Evolutionary conservation across 192 early-diverging fungal genomes (phyloP).

Genomic region (Endogone sp.): DNA sequence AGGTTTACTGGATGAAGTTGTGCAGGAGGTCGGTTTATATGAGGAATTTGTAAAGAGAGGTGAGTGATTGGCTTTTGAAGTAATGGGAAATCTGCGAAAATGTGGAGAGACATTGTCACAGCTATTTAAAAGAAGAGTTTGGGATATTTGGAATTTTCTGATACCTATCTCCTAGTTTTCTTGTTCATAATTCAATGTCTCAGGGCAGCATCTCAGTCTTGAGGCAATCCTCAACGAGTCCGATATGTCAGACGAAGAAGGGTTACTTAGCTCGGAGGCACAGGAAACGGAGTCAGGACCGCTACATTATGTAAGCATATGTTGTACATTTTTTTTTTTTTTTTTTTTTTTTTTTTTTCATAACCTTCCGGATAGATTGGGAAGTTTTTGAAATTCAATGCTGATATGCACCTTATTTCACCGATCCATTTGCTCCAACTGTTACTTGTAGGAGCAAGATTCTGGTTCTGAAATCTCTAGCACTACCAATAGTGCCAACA

Average conservation of each 20-base stretch:
- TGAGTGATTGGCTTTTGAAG: slow-evolving; percentile 29
- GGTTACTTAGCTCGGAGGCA: slow-evolving; percentile 37
- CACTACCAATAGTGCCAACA: slow-evolving; percentile 3
- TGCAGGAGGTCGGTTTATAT: slow-evolving; percentile 51
- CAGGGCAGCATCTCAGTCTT: slow-evolving; percentile 49
- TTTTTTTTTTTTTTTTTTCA: too few relatives aligned
- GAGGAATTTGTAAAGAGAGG: slow-evolving; percentile 61
- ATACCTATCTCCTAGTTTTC: not conserved
- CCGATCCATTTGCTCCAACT: too few relatives aligned
- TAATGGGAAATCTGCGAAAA: too few relatives aligned
- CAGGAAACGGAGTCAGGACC: slow-evolving; percentile 42
- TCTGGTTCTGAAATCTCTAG: slow-evolving; percentile 28
- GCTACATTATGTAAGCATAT: slow-evolving; percentile 33
- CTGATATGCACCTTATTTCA: too few relatives aligned
- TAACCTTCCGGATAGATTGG: too few relatives aligned
- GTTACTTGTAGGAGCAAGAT: slow-evolving; percentile 13
- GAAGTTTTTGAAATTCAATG: too few relatives aligned
- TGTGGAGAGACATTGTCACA: not conserved
- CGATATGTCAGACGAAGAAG: slow-evolving; percentile 36
- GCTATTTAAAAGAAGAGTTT: not conserved
- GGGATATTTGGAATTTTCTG: not conserved
- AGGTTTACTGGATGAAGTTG: slow-evolving; percentile 45
- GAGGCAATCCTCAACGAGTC: slow-evolving; percentile 59
- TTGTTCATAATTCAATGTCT: not conserved
- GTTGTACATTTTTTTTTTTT: too few relatives aligned